A percentile compares a stretch with the other conserved stretches of the same genome.
These are phyloP conservation scores for Achaetomium macrosporum DNA, from an alignment of 2,329 filamentous ascomycete genomes.

Conservation along the genomic window DNA sequence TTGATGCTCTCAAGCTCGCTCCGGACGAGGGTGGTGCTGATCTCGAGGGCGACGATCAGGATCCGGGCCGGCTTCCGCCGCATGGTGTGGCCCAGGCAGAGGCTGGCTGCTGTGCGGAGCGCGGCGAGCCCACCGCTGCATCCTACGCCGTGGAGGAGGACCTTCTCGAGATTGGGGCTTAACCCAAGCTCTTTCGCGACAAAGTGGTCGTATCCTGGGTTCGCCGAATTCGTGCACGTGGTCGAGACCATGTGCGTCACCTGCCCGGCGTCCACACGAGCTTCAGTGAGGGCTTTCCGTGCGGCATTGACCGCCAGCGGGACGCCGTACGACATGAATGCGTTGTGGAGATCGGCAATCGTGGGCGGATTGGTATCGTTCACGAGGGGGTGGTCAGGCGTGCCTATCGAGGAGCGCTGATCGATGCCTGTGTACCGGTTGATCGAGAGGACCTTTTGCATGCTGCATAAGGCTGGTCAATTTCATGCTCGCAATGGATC, in stretches of 20 bases:
- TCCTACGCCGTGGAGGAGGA: slow-evolving; percentile 60
- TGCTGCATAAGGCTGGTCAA: slow-evolving; percentile 34
- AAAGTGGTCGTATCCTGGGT: slow-evolving; percentile 63
- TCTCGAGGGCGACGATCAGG: slow-evolving; percentile 59
- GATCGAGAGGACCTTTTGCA: slow-evolving; percentile 57
- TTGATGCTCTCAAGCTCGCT: slow-evolving; percentile 61
- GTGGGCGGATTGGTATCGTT: slow-evolving; percentile 50
- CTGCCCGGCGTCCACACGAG: slow-evolving; percentile 42
- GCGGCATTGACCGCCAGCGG: slow-evolving; percentile 51
- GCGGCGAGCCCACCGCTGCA: slow-evolving; percentile 59
- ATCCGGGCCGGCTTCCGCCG: slow-evolving; percentile 55
- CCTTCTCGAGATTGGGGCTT: slow-evolving; percentile 54
- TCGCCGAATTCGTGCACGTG: slow-evolving; percentile 64
- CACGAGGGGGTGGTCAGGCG: slow-evolving; percentile 54
- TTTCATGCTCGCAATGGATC: neutral
- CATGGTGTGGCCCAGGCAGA: slow-evolving; percentile 57
- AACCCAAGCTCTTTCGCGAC: slow-evolving; percentile 55
- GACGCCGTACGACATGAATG: slow-evolving; percentile 53
- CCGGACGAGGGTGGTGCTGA: slow-evolving; percentile 55
- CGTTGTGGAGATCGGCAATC: slow-evolving; percentile 48
- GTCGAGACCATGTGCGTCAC: slow-evolving; percentile 64
- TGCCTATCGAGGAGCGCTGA: slow-evolving; percentile 55
- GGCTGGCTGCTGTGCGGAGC: slow-evolving; percentile 58
- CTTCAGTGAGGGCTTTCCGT: slow-evolving; percentile 50
- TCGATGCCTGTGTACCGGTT: slow-evolving; percentile 62